Base-by-base conservation (phyloP, 148 eudicot species). In the Diospyros lotus region DNA sequence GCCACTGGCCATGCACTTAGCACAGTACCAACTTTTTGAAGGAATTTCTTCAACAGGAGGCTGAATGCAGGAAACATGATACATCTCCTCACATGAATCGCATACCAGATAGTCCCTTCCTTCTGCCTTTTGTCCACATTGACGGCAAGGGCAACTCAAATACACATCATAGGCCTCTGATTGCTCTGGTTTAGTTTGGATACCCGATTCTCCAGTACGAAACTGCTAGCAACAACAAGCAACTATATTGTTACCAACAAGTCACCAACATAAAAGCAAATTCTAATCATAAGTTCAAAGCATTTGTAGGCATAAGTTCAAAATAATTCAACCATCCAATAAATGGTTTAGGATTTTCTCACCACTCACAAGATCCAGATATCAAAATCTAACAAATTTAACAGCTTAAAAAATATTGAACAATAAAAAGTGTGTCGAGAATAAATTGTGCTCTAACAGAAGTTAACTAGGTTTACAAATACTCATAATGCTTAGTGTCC, bases 61-160 rank as follows among this genome's bases (percentile, higher is more conserved):
- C 72, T 87, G 71, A 38, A 89, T 90, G 75, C 98, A 95, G 59
- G 96, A 87, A 64, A 92, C 80, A 68, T 95, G 98, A 83, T 87
- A 94, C 77, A 87, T 80, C 60, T 81, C 92, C 78, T 95, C 97
- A 70, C 98, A 95, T 3, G 94, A 89, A 83, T 92, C 97, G 76
- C 98, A 92, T 14, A 88, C 94, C 75, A 95, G 83, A 81, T 91
- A 80, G 73, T 88, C 87, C 76, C 79, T 78, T 69, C 90, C 98
- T 73, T 92, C 84, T 58, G 94, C 85, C 58, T 82, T 87, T 68
- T 82, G 81, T 79, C 88, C 84, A 79, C 98, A 95, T 9, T 53
- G 80, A 60, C 75, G 81, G 84, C 98, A 95, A 60, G 84, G 73
- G 73, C 82, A 79, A 18, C 65, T 64, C 70, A 64, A 77, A 65